Evolutionary conservation across 1,284 basidiomycete genomes (phyloP).

Genomic region (Melampsora larici-populina): DNA sequence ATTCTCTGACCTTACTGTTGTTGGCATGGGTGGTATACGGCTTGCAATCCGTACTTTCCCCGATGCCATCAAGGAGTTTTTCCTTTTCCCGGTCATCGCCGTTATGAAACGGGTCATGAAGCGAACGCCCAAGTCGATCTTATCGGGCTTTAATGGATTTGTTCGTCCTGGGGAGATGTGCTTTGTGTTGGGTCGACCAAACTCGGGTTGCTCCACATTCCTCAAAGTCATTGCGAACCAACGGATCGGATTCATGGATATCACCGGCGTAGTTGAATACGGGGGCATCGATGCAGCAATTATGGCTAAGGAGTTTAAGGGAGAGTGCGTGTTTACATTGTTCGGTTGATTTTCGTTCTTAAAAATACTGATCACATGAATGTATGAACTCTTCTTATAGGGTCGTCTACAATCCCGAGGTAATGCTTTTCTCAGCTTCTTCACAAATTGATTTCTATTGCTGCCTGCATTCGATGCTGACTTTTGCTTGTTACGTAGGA

Average conservation of each 20-base stretch:
- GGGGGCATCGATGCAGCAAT: slow-evolving; percentile 59
- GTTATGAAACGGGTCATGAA: slow-evolving; percentile 14
- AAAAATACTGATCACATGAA: too few relatives aligned
- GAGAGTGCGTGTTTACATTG: slow-evolving; percentile 43
- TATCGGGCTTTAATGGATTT: slow-evolving; percentile 46
- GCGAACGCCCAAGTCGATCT: slow-evolving; percentile 49
- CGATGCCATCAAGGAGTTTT: slow-evolving; percentile 59
- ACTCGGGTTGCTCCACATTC: slow-evolving; percentile 56
- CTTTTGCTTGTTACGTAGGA: slow-evolving; percentile 56
- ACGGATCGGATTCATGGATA: slow-evolving; percentile 48
- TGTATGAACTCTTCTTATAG: too few relatives aligned
- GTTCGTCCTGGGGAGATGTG: slow-evolving; percentile 60
- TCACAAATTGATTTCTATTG: too few relatives aligned
- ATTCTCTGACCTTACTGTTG: slow-evolving; percentile 71
- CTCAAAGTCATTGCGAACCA: slow-evolving; percentile 54
- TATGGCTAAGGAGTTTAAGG: slow-evolving; percentile 29
- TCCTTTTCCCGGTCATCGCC: slow-evolving; percentile 45
- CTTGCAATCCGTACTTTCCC: slow-evolving; percentile 53
- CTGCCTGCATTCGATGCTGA: too few relatives aligned
- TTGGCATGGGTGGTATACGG: slow-evolving; percentile 64
- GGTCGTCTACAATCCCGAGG: neutral
- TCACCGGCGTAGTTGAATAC: slow-evolving; percentile 64
- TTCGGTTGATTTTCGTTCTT: too few relatives aligned
- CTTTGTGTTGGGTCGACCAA: slow-evolving; percentile 59
- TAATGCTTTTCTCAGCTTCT: too few relatives aligned